Conservation (phyloP, 495 filamentous ascomycete genomes). For the Eremomyces bilateralis region DNA sequence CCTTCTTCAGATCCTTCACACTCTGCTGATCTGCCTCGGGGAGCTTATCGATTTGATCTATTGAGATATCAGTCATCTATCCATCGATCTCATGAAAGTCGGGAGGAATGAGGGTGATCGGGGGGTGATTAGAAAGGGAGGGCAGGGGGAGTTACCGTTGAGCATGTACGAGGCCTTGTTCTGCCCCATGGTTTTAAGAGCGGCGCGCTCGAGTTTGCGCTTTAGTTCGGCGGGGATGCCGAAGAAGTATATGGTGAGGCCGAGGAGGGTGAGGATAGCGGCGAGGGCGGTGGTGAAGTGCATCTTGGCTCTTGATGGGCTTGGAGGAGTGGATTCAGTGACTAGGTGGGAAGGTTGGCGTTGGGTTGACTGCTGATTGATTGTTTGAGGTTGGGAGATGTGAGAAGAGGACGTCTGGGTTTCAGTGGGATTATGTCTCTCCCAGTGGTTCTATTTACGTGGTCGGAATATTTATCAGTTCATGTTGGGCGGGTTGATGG, state of each 20-base stretch:
- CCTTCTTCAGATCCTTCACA: conserved; percentile 17
- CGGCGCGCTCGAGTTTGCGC: conserved; percentile 22
- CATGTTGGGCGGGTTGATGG: too few relatives aligned
- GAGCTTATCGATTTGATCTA: conserved; percentile 18
- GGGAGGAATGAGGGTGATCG: neutral
- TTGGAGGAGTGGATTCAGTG: neutral
- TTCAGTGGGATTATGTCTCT: too few relatives aligned
- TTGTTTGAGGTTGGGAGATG: too few relatives aligned
- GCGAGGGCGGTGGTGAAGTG: conserved; percentile 5
- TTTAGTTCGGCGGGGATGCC: conserved; percentile 21
- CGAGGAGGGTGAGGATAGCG: conserved; percentile 8
- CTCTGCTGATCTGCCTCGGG: conserved; percentile 19
- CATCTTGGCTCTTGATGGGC: conserved; percentile 8
- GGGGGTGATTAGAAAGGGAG: conserved; percentile 2
- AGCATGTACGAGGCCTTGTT: conserved; percentile 24
- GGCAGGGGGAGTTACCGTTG: conserved; percentile 16
- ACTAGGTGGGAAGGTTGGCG: neutral
- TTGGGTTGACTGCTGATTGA: neutral
- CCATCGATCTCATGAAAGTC: neutral
- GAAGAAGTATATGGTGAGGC: conserved; percentile 14
- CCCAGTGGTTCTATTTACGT: too few relatives aligned
- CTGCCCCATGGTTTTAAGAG: conserved; percentile 30
- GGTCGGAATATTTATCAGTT: too few relatives aligned
- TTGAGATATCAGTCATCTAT: too few relatives aligned
- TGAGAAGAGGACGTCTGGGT: too few relatives aligned